These are phyloP conservation scores for Penicillium desertorum DNA, from an alignment of 495 filamentous ascomycete genomes.

Conservation along the genomic window DNA sequence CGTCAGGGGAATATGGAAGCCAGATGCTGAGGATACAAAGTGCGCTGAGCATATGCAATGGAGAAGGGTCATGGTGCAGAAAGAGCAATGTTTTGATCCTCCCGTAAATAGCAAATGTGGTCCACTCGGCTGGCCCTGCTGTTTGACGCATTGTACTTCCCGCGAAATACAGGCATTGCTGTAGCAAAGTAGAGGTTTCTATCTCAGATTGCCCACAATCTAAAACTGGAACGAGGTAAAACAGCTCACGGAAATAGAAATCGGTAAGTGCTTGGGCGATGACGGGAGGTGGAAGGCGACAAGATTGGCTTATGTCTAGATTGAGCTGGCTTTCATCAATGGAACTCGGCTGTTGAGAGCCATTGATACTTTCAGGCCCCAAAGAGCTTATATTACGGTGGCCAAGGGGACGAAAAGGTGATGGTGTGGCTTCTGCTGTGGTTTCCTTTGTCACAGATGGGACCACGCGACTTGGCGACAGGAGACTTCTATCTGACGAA, in stretches of 20 bases:
- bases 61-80: conserved; percentile 13
- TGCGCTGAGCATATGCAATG: conserved; percentile 12
- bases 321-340: conserved; percentile 8
- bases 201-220: conserved; percentile 7
- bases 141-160: conserved; percentile 20
- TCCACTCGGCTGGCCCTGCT: conserved; percentile 9
- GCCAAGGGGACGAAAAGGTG: background rate
- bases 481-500: background rate
- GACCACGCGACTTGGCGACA: background rate
- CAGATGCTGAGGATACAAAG: conserved; percentile 18
- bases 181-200: conserved; percentile 14
- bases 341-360: background rate
- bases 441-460: background rate
- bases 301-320: conserved; percentile 12
- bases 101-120: conserved; percentile 15
- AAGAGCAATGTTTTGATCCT: conserved; percentile 21
- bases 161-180: conserved; percentile 20
- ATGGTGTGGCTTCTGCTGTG: background rate
- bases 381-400: background rate
- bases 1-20: conserved; percentile 9
- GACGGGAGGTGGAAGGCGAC: conserved; percentile 5
- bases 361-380: background rate
- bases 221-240: conserved; percentile 14
- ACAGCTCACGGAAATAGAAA: conserved; percentile 16
- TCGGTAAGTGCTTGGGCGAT: conserved; percentile 14